A percentile compares a stretch with the other conserved stretches of the same genome.
Conservation (phyloP, 495 filamentous ascomycete genomes). For the Glonium stellatum region DNA sequence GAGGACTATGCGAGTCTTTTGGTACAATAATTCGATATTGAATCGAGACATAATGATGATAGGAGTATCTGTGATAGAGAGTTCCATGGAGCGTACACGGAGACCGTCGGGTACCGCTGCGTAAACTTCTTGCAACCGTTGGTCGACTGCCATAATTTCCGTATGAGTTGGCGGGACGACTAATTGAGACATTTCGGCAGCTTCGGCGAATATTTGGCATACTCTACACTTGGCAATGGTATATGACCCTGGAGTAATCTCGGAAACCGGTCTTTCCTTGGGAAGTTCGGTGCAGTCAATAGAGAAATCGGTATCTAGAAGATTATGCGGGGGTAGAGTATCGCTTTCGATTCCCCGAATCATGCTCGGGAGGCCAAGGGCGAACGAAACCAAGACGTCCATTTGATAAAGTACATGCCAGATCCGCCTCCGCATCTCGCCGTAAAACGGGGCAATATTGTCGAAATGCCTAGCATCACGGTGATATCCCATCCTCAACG, state of each 20-base stretch:
- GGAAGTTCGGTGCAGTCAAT: conserved; percentile 29
- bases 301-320: conserved; percentile 37
- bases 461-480: conserved; percentile 34
- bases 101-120: conserved; percentile 31
- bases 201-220: conserved; percentile 39
- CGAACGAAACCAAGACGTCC: conserved; percentile 34
- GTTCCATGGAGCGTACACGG: conserved; percentile 35
- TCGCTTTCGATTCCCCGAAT: conserved; percentile 31
- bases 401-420: conserved; percentile 33
- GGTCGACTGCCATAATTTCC: conserved; percentile 39
- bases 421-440: conserved; percentile 34
- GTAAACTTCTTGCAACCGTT: conserved; percentile 34
- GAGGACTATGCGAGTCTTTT: conserved; percentile 41
- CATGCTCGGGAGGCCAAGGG: conserved; percentile 33
- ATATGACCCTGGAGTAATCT: conserved; percentile 37
- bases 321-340: conserved; percentile 33
- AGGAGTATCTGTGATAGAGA: conserved; percentile 38
- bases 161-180: conserved; percentile 33
- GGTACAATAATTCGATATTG: conserved; percentile 39
- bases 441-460: conserved; percentile 31
- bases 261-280: conserved; percentile 23
- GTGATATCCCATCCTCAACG: conserved; percentile 37
- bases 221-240: conserved; percentile 39
- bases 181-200: conserved; percentile 40
- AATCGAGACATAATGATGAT: conserved; percentile 38